Base-by-base conservation (phyloP, 441 rosid genomes). In the Adansonia rubrostipa region DNA sequence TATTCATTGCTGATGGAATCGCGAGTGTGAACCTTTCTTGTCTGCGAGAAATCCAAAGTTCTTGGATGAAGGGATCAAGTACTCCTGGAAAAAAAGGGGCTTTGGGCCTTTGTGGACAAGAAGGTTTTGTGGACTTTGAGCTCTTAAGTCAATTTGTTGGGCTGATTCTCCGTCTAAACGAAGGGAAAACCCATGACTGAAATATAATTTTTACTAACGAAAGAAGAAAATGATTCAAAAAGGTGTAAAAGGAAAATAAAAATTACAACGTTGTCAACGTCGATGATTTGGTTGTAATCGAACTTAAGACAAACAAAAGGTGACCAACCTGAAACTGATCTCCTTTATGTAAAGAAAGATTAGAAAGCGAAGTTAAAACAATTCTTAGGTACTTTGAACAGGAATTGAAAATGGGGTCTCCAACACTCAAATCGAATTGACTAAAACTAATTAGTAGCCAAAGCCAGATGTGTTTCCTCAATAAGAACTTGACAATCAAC, bases 391-490 rank as follows among this genome's bases (percentile, higher is more conserved):
- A 28, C 1, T 28, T 28, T 28, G 36, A 28, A 28, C 2, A 28
- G 36, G 36, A 28, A 28, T 28, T 28, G 36, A 28, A 24, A 62
- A 11, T 1, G 1, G 3, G 44, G 44, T 40, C 44, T 40, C 44
- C 44, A 40, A 4, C 44, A 40, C 44, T 40, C 44, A 40, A 40
- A 3, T 10, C 7, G 28, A 61, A 40, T 10, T 61, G 2, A 22
- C 20, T 15, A 54, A 15, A 54, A 15, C 58, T 15, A 54, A 54
- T 15, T 15, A 54, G 20, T 14, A 57, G 53, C 15, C 7, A 10
- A 64, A 11, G 61, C n/a, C 17, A 40, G 28, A 22, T 15, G 17
- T 72, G 78, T 77, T 77, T 77, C 78, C 78, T 20, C 24, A 58
- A 48, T 3, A 13, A 65, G 70, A 66, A 13, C 71, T 73, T 11